Base-by-base conservation (phyloP, 1,284 basidiomycete species). In the Apiotrichum montevideense region DNA sequence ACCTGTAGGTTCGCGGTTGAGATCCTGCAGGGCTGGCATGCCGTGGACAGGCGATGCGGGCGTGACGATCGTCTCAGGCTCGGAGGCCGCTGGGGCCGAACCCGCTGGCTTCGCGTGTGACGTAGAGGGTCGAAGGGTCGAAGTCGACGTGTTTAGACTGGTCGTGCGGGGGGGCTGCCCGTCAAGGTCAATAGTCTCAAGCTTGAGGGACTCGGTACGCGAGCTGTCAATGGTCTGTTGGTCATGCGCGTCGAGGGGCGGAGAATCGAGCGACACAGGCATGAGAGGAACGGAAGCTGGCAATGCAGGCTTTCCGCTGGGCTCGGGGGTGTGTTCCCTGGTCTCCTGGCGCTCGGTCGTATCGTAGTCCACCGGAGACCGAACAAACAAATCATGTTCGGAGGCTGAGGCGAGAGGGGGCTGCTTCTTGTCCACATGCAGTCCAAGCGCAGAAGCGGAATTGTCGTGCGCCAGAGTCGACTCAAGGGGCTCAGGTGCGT, bases 51-150 rank as follows among this genome's bases (percentile, higher is more conserved):
- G 39, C n/a, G 52, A 47, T 4, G 46, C 53, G 11, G 42, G 40
- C 9, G 53, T 41, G 53, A 54, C 48, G 21, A 46, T 42, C 29
- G 48, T 49, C 48, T 40, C 29, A 8, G 48, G 42, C 39, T 49
- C 47, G 21, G 35, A 8, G 11, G 45, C 41, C 10, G 14, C 34
- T 47, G 33, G 34, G 35, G 29, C 35, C 35, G 46, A 47, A 35
- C 46, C 11, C 41, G 41, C 14, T 6, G 41, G 10, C 6, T 6
- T 11, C n/a, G 11, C 14, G 11, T 11, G 41, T 42, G 11, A 13
- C 41, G 44, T 45, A 4, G 21, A 32, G 29, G 21, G 7, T 10
- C 35, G 35, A 35, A 46, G 44, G 14, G 21, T 21, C 21, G 21
- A 21, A 21, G 21, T 21, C n/a, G 21, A 7, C 21, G 15, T 15